phyloP scores from a whole-genome alignment of 2,329 filamentous ascomycete genomes.

The Stachybotrys echinatus region DNA sequence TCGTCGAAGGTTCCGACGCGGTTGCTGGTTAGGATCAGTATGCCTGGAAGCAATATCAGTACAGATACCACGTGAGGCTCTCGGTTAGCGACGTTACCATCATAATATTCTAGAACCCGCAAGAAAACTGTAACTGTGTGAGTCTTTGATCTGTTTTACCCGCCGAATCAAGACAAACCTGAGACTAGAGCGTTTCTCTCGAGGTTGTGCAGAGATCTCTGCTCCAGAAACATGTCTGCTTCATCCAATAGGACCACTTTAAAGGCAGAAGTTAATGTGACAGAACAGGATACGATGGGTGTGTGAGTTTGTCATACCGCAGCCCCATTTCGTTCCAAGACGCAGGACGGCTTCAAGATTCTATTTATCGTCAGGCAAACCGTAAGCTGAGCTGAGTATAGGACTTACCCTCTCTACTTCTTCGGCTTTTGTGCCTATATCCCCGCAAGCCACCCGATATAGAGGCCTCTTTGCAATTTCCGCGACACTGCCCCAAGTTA shows the following conservation, averaged over 20 bases:
- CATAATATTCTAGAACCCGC: constrained; percentile 23
- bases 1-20: background rate
- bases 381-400: background rate
- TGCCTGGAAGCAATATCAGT: background rate
- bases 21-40: constrained; percentile 1
- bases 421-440: constrained; percentile 10
- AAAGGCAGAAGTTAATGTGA: background rate
- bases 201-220: constrained; percentile 8
- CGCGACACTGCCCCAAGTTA: constrained; percentile 4
- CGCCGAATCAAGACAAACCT: constrained; percentile 3
- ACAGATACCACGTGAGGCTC: background rate
- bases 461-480: constrained; percentile 9
- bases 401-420: constrained; percentile 7
- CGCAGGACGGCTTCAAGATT: constrained; percentile 7
- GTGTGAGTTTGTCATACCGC: background rate
- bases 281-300: background rate
- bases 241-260: constrained; percentile 13
- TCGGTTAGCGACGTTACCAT: constrained; percentile 1
- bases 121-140: constrained; percentile 17
- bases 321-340: constrained; percentile 12
- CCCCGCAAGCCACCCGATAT: constrained; percentile 11
- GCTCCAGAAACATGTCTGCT: constrained; percentile 13
- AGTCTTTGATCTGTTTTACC: background rate
- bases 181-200: constrained; percentile 13
- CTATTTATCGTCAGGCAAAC: background rate